Evolutionary conservation across 345 rosid species (phyloP), one percentile per base, ranked within the genome.

Genomic region (Euphorbia lathyris): DNA sequence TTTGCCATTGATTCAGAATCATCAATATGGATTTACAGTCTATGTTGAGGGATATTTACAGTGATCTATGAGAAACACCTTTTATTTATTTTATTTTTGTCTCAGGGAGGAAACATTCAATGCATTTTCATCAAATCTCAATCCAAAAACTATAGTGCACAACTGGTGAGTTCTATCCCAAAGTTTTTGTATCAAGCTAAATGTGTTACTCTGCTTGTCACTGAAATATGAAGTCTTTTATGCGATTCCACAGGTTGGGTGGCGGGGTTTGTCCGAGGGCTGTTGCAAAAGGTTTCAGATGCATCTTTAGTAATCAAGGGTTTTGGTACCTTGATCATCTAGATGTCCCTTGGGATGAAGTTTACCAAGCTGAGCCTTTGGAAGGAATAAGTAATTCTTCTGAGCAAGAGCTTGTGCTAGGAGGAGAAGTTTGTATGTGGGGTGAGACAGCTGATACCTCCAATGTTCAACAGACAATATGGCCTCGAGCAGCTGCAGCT

Each of bases 361-460:
- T 83, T 60, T 93, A 93, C 74, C 81, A 67, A 5, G 91, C 96
- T 0, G 98, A 95, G 73, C 99, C 97, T 38, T 74, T 95, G 0
- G 87, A 88, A 74, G 98, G 96, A 73, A 92, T 92, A 74, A 3
- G 60, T 1, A 77, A 84, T 73, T 60, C 77, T 77, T 81, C 90
- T 13, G 73, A 74, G 58, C 93, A 92, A 72, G 74, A 85, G 58
- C 93, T 95, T 63, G 90, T 95, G 70, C 80, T 95, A 5, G 97
- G 98, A 67, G 99, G 99, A 70, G 97, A 95, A 90, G 99, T 90
- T 76, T 92, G 99, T 78, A 90, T 90, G 97, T 88, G 97, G 99
- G 89, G 82, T 12, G 97, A 95, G 85, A 84, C 82, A 65, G 85
- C 90, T 30, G 99, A 95, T 72, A 65, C 97, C 20, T 95, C 99